phyloP scores from a whole-genome alignment of 2,329 filamentous ascomycete species.

The Calonectria pteridis region DNA sequence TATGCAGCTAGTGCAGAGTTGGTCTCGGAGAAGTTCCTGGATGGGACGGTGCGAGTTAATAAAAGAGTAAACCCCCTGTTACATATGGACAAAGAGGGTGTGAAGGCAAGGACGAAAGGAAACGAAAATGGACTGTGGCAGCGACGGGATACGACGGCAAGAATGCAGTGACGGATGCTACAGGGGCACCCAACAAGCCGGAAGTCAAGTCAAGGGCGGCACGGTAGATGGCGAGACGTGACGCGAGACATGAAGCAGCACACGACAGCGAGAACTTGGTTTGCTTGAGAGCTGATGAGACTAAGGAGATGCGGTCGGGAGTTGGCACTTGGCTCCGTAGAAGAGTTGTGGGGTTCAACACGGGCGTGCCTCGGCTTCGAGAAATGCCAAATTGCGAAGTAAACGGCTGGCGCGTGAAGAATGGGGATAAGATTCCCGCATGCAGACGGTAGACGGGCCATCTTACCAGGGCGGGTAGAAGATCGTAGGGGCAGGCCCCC shows the following conservation, averaged over 20 bases:
- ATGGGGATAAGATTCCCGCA: constrained; percentile 19
- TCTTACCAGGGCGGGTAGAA: constrained; percentile 34
- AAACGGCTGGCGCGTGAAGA: constrained; percentile 13
- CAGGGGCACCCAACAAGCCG: constrained; percentile 16
- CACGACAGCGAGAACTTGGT: not conserved
- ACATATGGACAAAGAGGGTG: constrained; percentile 36
- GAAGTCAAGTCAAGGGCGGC: not conserved
- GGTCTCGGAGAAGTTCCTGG: constrained; percentile 35
- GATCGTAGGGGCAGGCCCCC: constrained; percentile 30
- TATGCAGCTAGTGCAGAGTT: not conserved
- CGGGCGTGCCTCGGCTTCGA: constrained; percentile 20
- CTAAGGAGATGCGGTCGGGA: constrained; percentile 3
- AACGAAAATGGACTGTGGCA: constrained; percentile 24
- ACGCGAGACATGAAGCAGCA: not conserved
- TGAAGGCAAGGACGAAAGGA: constrained; percentile 29
- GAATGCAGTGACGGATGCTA: constrained; percentile 34
- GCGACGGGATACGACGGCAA: constrained; percentile 32
- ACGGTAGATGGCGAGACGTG: not conserved
- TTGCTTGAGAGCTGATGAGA: not conserved
- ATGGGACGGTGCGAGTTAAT: constrained; percentile 35
- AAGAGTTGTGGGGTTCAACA: constrained; percentile 2
- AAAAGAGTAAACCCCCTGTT: constrained; percentile 35
- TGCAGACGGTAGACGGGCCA: constrained; percentile 11
- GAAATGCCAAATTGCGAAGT: constrained; percentile 4
- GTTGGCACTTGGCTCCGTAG: constrained; percentile 11